Evolutionary conservation across 176 grass and related monocot genomes (phyloP), one percentile per base, ranked within the genome.

Genomic region (Oryza australiensis): DNA sequence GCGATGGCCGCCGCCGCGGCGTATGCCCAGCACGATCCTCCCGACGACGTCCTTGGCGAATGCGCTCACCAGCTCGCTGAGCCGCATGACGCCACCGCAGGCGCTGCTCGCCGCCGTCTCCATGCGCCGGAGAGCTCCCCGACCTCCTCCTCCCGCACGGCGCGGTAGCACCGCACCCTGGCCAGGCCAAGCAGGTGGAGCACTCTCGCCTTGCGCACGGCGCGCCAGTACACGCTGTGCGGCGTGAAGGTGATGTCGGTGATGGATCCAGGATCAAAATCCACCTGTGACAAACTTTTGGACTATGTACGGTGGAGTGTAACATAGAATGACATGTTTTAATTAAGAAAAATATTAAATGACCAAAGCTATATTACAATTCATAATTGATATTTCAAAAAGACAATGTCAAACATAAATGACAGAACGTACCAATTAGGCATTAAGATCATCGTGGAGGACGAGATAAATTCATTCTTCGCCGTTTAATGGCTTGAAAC

Each of bases 231-330:
- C 9, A 9, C 9, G 16, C 72, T 48, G 29, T 75, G 18, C 48
- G 72, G 48, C 18, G 49, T 30, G 49, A 75, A 75, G 11, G 73
- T 18, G 30, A 75, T n/a, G 30, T 75, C 73, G 49, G 73, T 75
- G 72, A 27, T 48, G 46, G n/a, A n/a, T n/a, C n/a, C n/a, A n/a
- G n/a, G n/a, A n/a, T n/a, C n/a, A n/a, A n/a, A n/a, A n/a, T n/a
- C 46, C n/a, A n/a, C n/a, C n/a, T n/a, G n/a, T n/a, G n/a, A n/a
- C n/a, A n/a, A n/a, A n/a, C n/a, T n/a, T n/a, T n/a, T n/a, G n/a
- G n/a, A n/a, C n/a, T n/a, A n/a, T n/a, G n/a, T n/a, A n/a, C n/a
- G n/a, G n/a, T n/a, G n/a, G n/a, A n/a, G n/a, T n/a, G n/a, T n/a
- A n/a, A n/a, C n/a, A n/a, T n/a, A n/a, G n/a, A n/a, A n/a, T n/a